Conservation (phyloP, 2,329 filamentous ascomycete species). For the Westerdykella aurantiaca region DNA sequence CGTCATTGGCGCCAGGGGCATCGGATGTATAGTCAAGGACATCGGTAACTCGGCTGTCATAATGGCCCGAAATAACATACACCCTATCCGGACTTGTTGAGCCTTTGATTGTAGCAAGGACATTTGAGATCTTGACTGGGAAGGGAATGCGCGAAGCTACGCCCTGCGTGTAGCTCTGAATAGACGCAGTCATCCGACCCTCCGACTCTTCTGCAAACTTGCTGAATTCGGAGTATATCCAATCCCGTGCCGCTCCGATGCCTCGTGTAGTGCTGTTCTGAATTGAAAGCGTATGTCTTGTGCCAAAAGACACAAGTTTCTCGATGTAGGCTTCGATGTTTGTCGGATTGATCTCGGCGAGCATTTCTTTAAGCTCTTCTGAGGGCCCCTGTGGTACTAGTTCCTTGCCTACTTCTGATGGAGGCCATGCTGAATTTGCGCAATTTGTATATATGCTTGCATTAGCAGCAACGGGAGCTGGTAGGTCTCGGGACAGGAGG, state of each 20-base stretch:
- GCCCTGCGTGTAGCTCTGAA: conserved; percentile 49
- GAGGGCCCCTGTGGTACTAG: conserved; percentile 40
- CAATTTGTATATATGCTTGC: conserved; percentile 29
- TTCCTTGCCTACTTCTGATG: conserved; percentile 32
- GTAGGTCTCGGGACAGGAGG: conserved; percentile 18
- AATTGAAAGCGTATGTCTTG: conserved; percentile 51
- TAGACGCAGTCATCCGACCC: conserved; percentile 48
- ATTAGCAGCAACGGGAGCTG: conserved; percentile 27
- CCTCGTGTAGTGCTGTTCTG: conserved; percentile 49
- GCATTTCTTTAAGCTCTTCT: conserved; percentile 36
- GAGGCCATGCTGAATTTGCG: conserved; percentile 40
- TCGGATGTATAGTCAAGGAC: conserved; percentile 48
- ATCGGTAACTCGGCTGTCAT: conserved; percentile 50
- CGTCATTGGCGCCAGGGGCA: conserved; percentile 54
- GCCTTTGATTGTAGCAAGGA: conserved; percentile 46
- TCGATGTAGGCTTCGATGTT: conserved; percentile 48
- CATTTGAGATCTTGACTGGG: conserved; percentile 50
- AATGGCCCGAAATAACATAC: conserved; percentile 53
- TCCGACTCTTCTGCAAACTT: conserved; percentile 45
- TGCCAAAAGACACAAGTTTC: conserved; percentile 53
- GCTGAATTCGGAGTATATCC: conserved; percentile 50
- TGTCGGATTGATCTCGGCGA: conserved; percentile 37
- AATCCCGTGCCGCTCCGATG: conserved; percentile 54
- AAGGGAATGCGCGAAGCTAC: conserved; percentile 46
- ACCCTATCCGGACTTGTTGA: conserved; percentile 44